phyloP scores from a whole-genome alignment of 2,329 filamentous ascomycete genomes.

The Phialemonium atrogriseum region DNA sequence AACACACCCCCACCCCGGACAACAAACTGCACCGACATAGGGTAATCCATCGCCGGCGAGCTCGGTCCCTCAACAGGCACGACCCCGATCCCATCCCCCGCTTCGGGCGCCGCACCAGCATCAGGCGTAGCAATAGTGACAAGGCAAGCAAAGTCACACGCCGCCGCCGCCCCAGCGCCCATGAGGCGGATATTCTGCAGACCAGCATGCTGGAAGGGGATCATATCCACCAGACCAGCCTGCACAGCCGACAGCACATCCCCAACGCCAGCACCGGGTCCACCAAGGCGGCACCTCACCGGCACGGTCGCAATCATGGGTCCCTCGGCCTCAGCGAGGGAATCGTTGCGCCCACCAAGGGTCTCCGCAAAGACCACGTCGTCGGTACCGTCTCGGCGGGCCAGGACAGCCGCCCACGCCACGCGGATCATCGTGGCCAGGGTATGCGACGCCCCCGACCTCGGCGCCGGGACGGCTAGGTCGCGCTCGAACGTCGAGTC shows the following conservation, averaged over 20 bases:
- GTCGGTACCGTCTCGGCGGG: slow-evolving; percentile 23
- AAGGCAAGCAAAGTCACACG: slow-evolving; percentile 14
- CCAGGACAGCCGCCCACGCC: slow-evolving; percentile 32
- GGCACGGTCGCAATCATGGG: slow-evolving; percentile 31
- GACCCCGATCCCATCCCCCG: slow-evolving; percentile 3
- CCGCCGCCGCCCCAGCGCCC: slow-evolving; percentile 8
- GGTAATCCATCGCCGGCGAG: slow-evolving; percentile 6
- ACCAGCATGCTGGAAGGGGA: slow-evolving; percentile 14
- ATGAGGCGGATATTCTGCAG: slow-evolving; percentile 15
- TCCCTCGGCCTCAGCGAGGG: slow-evolving; percentile 8
- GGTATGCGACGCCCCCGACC: slow-evolving; percentile 10
- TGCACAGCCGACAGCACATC: slow-evolving; percentile 30
- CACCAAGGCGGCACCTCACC: slow-evolving; percentile 19
- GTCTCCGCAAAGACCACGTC: slow-evolving; percentile 33
- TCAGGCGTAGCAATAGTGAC: slow-evolving; percentile 29
- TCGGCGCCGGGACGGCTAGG: not conserved
- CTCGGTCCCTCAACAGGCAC: slow-evolving; percentile 1
- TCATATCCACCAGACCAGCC: slow-evolving; percentile 11
- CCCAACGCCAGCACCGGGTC: slow-evolving; percentile 14
- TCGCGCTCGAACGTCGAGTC: slow-evolving; percentile 2
- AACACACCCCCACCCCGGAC: not conserved
- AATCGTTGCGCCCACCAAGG: slow-evolving; percentile 24
- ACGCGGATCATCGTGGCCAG: slow-evolving; percentile 30
- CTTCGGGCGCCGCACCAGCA: not conserved
- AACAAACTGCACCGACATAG: slow-evolving; percentile 6